phyloP scores from a whole-genome alignment of 768 basidiomycete species.

The Suillus subluteus region DNA sequence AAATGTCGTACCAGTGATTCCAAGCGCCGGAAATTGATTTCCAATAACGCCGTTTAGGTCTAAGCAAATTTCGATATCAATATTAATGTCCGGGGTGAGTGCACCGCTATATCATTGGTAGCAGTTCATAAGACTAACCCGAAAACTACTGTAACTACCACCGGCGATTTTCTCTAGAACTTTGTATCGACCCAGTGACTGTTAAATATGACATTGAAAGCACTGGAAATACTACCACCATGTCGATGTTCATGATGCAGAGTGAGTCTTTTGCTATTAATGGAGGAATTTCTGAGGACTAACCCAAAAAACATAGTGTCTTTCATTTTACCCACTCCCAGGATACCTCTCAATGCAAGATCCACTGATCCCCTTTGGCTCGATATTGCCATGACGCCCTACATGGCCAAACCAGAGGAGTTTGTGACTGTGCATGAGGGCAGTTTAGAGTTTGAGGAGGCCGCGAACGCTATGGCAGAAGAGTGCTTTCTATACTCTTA shows the following conservation, averaged over 20 bases:
- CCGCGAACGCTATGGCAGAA: background rate
- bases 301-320: background rate
- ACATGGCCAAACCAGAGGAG: background rate
- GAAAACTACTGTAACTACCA: background rate
- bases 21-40: no score
- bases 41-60: no score
- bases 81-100: background rate
- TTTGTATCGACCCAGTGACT: background rate
- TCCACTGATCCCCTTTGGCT: background rate
- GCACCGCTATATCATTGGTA: background rate
- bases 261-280: background rate
- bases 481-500: background rate
- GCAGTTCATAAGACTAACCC: background rate
- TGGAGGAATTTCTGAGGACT: background rate
- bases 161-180: background rate
- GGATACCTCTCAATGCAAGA: background rate
- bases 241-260: background rate
- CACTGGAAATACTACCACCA: no score
- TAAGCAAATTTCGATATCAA: no score
- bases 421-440: background rate
- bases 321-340: background rate
- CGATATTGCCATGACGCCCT: background rate
- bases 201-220: no score
- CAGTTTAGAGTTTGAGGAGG: constrained; percentile 3
- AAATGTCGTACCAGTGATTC: no score